Conservation (phyloP, 2,329 filamentous ascomycete species). For the Blastomyces emzantsi region DNA sequence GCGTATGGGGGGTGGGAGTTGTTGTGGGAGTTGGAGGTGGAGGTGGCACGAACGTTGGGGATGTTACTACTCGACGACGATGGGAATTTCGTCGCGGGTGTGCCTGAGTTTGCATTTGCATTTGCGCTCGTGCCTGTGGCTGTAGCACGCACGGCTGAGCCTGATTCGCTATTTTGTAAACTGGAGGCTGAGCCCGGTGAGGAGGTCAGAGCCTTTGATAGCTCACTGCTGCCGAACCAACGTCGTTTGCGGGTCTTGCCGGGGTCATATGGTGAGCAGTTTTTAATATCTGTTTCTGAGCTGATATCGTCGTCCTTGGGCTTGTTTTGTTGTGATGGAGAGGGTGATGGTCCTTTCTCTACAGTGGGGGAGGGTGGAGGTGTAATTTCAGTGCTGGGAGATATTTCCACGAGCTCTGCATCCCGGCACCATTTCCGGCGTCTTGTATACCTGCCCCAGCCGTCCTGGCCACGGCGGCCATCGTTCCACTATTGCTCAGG, state of each 20-base stretch:
- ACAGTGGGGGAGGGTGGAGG: conserved; percentile 32
- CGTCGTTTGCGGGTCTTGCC: conserved; percentile 27
- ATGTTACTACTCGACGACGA: background rate
- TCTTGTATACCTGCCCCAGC: conserved; percentile 90
- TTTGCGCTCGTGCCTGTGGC: background rate
- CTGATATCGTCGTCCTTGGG: conserved; percentile 15
- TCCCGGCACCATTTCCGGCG: conserved; percentile 94
- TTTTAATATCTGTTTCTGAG: conserved; percentile 22
- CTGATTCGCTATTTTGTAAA: background rate
- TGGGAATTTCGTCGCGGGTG: background rate
- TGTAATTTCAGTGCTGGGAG: conserved; percentile 15
- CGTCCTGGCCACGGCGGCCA: conserved; percentile 72
- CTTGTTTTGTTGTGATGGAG: conserved; percentile 20
- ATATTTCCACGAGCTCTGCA: conserved; percentile 79
- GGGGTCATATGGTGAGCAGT: conserved; percentile 23
- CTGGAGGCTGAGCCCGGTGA: conserved; percentile 11
- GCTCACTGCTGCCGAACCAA: conserved; percentile 26
- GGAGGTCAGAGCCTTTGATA: conserved; percentile 9
- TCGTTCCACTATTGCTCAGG: conserved; percentile 63
- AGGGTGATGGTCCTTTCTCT: conserved; percentile 25
- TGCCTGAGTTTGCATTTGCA: background rate
- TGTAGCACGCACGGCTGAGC: background rate
- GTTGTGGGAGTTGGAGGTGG: conserved; percentile 9
- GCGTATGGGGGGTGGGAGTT: conserved; percentile 4
- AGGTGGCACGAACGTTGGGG: conserved; percentile 8